Conservation (phyloP, 2,329 filamentous ascomycete genomes). For the Aulographum hederae region DNA sequence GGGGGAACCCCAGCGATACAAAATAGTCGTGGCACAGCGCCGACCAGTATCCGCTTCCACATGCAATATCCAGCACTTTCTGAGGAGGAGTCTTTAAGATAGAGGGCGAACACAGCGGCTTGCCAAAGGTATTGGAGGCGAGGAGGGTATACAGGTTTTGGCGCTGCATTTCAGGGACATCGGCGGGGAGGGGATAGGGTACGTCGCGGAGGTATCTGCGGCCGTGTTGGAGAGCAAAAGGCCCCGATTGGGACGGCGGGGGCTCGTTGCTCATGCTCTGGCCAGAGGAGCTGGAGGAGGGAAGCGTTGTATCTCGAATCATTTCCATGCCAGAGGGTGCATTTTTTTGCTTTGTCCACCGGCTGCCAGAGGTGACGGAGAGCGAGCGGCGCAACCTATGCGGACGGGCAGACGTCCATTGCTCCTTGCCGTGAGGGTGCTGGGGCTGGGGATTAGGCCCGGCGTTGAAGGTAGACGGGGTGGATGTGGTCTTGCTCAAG, state of each 20-base stretch:
- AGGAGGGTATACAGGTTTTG: slow-evolving; percentile 73
- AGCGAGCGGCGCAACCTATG: no score
- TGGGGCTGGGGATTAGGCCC: no score
- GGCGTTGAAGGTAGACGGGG: no score
- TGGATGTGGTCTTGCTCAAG: no score
- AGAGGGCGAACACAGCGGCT: slow-evolving; percentile 54
- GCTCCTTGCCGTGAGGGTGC: no score
- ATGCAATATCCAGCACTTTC: slow-evolving; percentile 70
- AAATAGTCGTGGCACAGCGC: slow-evolving; percentile 73
- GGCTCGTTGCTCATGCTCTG: background rate
- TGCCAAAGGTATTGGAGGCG: slow-evolving; percentile 63
- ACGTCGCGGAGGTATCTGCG: slow-evolving; percentile 63
- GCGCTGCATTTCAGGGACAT: slow-evolving; percentile 71
- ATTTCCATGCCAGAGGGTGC: no score
- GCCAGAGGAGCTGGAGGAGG: background rate
- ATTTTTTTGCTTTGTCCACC: no score
- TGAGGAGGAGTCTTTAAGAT: background rate
- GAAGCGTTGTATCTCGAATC: no score
- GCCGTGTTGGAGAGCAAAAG: slow-evolving; percentile 57
- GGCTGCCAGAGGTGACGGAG: no score
- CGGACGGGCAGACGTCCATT: no score
- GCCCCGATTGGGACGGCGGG: slow-evolving; percentile 16
- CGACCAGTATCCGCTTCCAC: slow-evolving; percentile 80
- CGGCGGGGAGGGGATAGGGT: slow-evolving; percentile 68
- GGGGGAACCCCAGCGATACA: slow-evolving; percentile 43